Evolutionary conservation across 2,329 filamentous ascomycete genomes (phyloP).

Genomic region (Penicillium paneum): DNA sequence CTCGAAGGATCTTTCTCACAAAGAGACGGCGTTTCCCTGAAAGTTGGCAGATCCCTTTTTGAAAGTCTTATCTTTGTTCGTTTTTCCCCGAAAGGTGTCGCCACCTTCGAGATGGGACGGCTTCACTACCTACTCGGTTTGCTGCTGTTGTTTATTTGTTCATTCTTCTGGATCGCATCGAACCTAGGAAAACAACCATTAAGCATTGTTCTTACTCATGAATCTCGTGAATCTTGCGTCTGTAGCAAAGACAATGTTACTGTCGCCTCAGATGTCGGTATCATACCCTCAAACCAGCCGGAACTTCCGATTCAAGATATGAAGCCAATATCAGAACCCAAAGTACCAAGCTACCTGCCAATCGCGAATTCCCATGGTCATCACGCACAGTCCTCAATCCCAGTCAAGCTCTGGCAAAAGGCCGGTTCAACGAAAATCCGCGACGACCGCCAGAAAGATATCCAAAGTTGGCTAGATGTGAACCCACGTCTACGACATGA

Average conservation of each 20-base stretch:
- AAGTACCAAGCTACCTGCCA: conserved; percentile 1
- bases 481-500: conserved; percentile 33
- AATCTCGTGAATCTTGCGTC: not conserved
- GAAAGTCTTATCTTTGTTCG: not conserved
- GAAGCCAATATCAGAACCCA: not conserved
- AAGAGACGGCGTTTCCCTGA: not conserved
- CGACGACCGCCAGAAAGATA: not conserved
- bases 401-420: conserved; percentile 18
- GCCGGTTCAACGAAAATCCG: conserved; percentile 5
- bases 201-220: not conserved
- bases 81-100: not conserved
- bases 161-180: conserved; percentile 8
- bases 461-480: conserved; percentile 23
- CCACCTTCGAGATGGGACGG: conserved; percentile 2
- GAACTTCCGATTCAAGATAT: not conserved
- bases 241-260: not conserved
- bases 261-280: not conserved
- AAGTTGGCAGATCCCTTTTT: not conserved
- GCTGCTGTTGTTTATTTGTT: conserved; percentile 3
- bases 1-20: not conserved
- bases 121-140: conserved; percentile 10
- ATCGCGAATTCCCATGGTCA: not conserved
- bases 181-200: not conserved
- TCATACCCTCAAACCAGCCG: not conserved
- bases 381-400: not conserved